A percentile compares a stretch with the other conserved stretches of the same genome.
Evolutionary conservation across 371 early-diverging fungal genomes (phyloP).

Genomic region (Mortierella sp.): DNA sequence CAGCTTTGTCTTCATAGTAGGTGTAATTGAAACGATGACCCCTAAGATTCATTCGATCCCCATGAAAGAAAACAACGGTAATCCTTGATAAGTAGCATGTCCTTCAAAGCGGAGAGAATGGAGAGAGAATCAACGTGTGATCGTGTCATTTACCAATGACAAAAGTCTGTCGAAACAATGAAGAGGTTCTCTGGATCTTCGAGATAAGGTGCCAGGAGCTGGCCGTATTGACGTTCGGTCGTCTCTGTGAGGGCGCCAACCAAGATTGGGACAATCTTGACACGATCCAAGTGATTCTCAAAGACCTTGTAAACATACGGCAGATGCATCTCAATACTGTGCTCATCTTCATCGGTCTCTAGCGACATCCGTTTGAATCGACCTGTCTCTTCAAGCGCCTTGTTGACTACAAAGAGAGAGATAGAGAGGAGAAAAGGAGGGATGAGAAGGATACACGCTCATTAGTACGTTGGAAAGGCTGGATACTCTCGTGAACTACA

Average conservation of each 20-base stretch:
- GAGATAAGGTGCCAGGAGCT: conserved; percentile 77
- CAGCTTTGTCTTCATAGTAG: conserved; percentile 58
- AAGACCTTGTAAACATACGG: conserved; percentile 87
- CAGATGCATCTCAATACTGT: conserved; percentile 96
- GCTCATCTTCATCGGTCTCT: conserved; percentile 88
- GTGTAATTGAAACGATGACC: conserved; percentile 77
- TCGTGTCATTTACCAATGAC: conserved; percentile 81
- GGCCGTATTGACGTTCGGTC: conserved; percentile 73
- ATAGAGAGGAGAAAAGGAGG: not conserved
- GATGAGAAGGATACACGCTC: not conserved
- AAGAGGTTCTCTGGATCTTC: conserved; percentile 76
- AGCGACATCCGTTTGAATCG: conserved; percentile 72
- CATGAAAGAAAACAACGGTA: not conserved
- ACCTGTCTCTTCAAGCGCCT: conserved; percentile 68
- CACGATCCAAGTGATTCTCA: conserved; percentile 43
- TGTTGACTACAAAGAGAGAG: conserved; percentile 57
- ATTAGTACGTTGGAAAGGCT: not conserved
- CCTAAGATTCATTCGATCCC: conserved; percentile 42
- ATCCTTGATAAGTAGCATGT: too few relatives aligned
- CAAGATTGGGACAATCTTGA: conserved; percentile 86
- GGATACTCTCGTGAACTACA: not conserved
- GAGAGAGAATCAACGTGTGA: too few relatives aligned
- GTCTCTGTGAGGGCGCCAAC: conserved; percentile 76
- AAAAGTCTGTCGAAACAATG: conserved; percentile 94
- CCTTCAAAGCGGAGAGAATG: too few relatives aligned